Evolutionary conservation across 345 rosid species (phyloP).

Genomic region (Rubroshorea leprosula): DNA sequence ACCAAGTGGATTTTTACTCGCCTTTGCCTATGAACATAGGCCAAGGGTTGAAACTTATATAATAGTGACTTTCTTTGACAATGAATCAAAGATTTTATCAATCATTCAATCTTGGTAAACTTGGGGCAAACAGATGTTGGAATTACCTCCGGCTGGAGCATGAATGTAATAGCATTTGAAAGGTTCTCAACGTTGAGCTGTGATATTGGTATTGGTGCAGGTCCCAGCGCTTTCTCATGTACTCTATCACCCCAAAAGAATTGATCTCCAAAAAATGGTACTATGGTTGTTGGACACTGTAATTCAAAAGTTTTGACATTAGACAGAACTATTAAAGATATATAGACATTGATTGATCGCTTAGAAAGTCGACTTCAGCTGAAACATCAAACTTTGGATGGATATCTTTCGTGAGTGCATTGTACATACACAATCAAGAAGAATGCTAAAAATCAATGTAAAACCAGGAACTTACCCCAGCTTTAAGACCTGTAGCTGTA

Average conservation of each 20-base stretch:
- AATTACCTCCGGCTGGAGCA: constrained; percentile 91
- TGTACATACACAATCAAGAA: too few species aligned
- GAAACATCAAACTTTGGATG: constrained; percentile 4
- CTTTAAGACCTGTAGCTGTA: constrained; percentile 88
- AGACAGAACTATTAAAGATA: too few species aligned
- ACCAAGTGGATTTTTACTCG: too few species aligned
- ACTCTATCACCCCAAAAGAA: constrained; percentile 96
- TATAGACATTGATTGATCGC: too few species aligned
- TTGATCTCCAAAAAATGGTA: constrained; percentile 98
- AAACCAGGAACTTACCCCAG: constrained; percentile 85
- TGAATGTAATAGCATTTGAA: constrained; percentile 66
- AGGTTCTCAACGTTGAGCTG: constrained; percentile 76
- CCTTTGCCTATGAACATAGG: too few species aligned
- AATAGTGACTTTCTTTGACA: too few species aligned
- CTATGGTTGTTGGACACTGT: constrained; percentile 95
- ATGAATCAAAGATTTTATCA: too few species aligned
- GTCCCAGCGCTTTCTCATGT: constrained; percentile 68
- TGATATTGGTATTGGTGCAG: constrained; percentile 75
- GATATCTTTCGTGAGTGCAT: too few species aligned
- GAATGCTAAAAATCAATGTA: too few species aligned
- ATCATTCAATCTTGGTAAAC: background rate
- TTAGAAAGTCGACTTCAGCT: background rate
- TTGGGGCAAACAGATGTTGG: constrained; percentile 2
- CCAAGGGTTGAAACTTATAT: too few species aligned
- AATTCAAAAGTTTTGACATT: constrained; percentile 15